phyloP scores from a whole-genome alignment of 345 rosid genomes.

The Toxicodendron radicans region DNA sequence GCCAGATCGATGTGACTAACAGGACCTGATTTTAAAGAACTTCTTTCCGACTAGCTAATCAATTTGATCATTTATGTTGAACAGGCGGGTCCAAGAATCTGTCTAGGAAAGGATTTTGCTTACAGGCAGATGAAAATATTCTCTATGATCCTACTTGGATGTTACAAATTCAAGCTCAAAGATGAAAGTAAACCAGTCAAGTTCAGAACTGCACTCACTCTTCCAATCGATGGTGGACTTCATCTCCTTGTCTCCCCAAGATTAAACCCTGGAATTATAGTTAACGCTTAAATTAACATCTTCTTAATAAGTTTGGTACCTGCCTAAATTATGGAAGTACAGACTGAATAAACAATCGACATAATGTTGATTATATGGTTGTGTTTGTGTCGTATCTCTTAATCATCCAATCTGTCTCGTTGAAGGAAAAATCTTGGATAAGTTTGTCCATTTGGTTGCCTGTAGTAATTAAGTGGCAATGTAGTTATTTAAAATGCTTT shows the following conservation, averaged over 20 bases:
- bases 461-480: no score
- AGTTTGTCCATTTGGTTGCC: no score
- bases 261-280: background rate
- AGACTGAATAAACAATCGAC: no score
- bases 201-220: conserved; percentile 23
- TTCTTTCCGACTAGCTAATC: background rate
- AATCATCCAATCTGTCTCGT: background rate
- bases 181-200: conserved; percentile 10
- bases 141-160: conserved; percentile 20
- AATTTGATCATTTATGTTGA: background rate
- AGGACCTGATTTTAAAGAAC: no score
- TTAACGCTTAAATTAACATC: background rate
- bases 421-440: background rate
- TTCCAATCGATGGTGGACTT: conserved; percentile 27
- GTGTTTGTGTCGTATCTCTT: background rate
- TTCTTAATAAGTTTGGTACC: no score
- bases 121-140: conserved; percentile 34
- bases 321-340: no score
- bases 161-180: conserved; percentile 21
- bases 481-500: no score
- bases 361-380: background rate
- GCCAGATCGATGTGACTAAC: no score
- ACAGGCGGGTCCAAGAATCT: conserved; percentile 35
- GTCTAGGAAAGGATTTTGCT: conserved; percentile 35
- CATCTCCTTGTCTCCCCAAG: conserved; percentile 26